Evolutionary conservation across 805 yeast genomes (phyloP).

Genomic region (Ogataea salicorniae): DNA sequence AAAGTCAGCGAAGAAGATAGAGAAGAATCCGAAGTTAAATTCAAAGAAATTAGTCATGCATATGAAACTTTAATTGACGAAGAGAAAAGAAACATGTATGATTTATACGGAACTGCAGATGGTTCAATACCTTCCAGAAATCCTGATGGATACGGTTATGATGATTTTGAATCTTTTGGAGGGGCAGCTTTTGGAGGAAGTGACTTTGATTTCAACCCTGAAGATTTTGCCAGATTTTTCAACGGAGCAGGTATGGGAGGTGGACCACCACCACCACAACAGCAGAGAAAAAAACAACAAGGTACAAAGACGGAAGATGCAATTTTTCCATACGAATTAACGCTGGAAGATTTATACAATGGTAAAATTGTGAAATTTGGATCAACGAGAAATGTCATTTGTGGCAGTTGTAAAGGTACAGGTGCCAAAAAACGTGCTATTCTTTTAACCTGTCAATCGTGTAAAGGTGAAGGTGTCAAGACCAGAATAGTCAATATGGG

Average conservation of each 20-base stretch:
- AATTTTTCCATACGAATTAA: conserved; percentile 53
- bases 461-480: conserved; percentile 68
- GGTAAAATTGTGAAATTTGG: conserved; percentile 78
- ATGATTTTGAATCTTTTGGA: conserved; percentile 38
- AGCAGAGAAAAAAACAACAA: conserved; percentile 14
- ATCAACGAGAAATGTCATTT: conserved; percentile 65
- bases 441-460: conserved; percentile 51
- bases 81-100: conserved; percentile 52
- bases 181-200: conserved; percentile 36
- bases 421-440: conserved; percentile 66
- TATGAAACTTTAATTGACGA: conserved; percentile 80
- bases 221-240: conserved; percentile 75
- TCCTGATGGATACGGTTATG: conserved; percentile 27
- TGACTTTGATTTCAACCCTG: conserved; percentile 50
- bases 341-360: conserved; percentile 68
- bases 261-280: conserved; percentile 14
- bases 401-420: conserved; percentile 67
- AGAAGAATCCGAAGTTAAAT: conserved; percentile 66
- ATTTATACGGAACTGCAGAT: conserved; percentile 44
- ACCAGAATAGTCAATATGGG: conserved; percentile 60
- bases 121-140: conserved; percentile 26
- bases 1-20: conserved; percentile 62
- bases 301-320: conserved; percentile 57
- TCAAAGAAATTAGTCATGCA: conserved; percentile 82
- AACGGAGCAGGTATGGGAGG: conserved; percentile 28